Percentiles rank a stretch among this genome's conserved stretches.
Evolutionary conservation across 257 asterid genomes (phyloP).

Genomic region (Forsythia suspensa): DNA sequence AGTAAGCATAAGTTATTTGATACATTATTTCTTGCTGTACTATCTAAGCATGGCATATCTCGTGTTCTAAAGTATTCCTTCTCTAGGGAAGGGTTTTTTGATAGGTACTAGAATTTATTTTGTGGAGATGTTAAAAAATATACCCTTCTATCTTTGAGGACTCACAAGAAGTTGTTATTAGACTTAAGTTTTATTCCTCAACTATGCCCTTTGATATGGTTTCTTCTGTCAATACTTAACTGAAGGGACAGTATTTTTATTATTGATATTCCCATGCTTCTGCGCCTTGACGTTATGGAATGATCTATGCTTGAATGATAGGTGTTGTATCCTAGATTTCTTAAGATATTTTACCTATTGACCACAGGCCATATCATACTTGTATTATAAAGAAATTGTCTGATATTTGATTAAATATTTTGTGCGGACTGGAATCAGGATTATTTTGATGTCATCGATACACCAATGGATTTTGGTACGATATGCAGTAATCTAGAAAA

Average conservation of each 20-base stretch:
- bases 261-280: conserved; percentile 13
- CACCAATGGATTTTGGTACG: conserved; percentile 99
- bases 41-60: neutral
- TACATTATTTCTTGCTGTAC: neutral
- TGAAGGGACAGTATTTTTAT: neutral
- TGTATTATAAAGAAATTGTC: conserved; percentile 10
- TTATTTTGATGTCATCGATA: conserved; percentile 87
- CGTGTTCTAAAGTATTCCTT: neutral
- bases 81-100: neutral
- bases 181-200: neutral
- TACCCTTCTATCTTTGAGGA: neutral
- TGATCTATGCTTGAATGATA: conserved; percentile 6
- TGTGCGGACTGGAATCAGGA: conserved; percentile 57
- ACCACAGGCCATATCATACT: neutral
- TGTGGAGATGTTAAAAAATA: neutral
- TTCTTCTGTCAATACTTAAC: neutral
- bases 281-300: neutral
- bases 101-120: neutral
- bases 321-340: neutral
- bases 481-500: conserved; percentile 91
- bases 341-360: neutral
- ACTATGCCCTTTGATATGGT: neutral
- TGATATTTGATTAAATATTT: conserved; percentile 6
- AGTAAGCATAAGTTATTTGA: conserved; percentile 30
- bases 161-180: neutral